A percentile compares a stretch with the other conserved stretches of the same genome.
These are phyloP conservation scores for Colletotrichum coccodes DNA, from an alignment of 2,329 filamentous ascomycete genomes.

Conservation along the genomic window DNA sequence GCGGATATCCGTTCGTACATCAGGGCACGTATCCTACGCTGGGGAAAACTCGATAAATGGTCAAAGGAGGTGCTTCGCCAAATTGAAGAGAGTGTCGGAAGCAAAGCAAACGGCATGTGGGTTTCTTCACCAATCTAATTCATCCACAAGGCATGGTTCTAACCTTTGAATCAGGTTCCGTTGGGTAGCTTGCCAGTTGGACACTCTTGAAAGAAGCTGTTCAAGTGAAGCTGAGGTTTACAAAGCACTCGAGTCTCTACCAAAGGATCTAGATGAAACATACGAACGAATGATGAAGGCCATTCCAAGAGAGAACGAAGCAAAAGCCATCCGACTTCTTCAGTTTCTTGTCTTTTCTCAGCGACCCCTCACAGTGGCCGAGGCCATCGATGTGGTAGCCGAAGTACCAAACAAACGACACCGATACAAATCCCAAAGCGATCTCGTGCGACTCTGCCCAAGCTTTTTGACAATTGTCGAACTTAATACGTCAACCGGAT, in stretches of 20 bases:
- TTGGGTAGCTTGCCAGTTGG: constrained; percentile 13
- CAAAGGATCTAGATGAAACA: not conserved
- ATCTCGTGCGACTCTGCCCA: not conserved
- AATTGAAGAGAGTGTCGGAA: not conserved
- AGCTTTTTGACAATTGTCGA: not conserved
- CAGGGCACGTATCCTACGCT: not conserved
- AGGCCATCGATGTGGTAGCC: constrained; percentile 34
- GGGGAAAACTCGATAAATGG: not conserved
- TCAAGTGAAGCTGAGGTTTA: not conserved
- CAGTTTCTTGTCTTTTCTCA: constrained; percentile 37
- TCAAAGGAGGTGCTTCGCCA: not conserved
- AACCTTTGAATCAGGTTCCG: not conserved
- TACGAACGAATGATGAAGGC: not conserved
- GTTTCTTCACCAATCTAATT: not conserved
- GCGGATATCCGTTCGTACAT: constrained; percentile 3
- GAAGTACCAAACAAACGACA: not conserved
- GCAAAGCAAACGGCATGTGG: constrained; percentile 4
- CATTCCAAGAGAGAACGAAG: not conserved
- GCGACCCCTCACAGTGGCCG: constrained; percentile 29
- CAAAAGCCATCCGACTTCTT: constrained; percentile 31
- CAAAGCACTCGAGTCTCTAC: not conserved
- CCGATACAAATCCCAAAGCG: too few relatives aligned
- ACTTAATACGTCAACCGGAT: too few relatives aligned
- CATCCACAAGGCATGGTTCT: not conserved
- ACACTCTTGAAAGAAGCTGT: not conserved